These are phyloP conservation scores for Leccinellum albellum DNA, from an alignment of 768 basidiomycete species.

Conservation along the genomic window DNA sequence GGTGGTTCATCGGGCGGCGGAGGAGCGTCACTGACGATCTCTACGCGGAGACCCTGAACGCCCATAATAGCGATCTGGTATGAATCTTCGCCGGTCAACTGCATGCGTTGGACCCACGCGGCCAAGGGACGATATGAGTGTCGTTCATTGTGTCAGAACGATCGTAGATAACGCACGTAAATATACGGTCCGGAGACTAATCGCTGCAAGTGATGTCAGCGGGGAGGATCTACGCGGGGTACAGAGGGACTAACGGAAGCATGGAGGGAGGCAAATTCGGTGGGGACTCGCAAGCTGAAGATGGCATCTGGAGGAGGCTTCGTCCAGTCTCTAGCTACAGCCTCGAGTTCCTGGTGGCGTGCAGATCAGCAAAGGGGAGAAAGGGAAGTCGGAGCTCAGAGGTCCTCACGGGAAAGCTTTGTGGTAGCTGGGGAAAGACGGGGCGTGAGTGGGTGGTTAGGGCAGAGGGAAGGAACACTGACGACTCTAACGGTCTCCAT, in stretches of 20 bases:
- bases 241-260: conserved; percentile 58
- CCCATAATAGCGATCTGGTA: conserved; percentile 86
- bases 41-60: conserved; percentile 77
- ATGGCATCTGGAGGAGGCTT: conserved; percentile 78
- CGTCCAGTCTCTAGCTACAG: conserved; percentile 78
- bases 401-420: conserved; percentile 54
- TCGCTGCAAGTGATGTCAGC: conserved; percentile 46
- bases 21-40: conserved; percentile 81
- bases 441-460: not conserved
- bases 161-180: conserved; percentile 51
- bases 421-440: conserved; percentile 53
- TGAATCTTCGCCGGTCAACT: conserved; percentile 84
- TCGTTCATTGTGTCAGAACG: conserved; percentile 4
- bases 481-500: conserved; percentile 83
- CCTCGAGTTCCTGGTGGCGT: conserved; percentile 66
- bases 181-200: conserved; percentile 80
- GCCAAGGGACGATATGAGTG: conserved; percentile 12
- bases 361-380: conserved; percentile 1
- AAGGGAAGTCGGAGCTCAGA: not conserved
- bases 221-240: conserved; percentile 10
- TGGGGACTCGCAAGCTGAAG: conserved; percentile 75
- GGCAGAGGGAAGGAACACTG: conserved; percentile 12
- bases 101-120: conserved; percentile 21
- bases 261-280: conserved; percentile 83
- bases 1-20: conserved; percentile 83